Percentiles rank a stretch among this genome's conserved stretches.
These are phyloP conservation scores for Corylus heterophylla DNA, from an alignment of 306 rosid species.

Conservation along the genomic window DNA sequence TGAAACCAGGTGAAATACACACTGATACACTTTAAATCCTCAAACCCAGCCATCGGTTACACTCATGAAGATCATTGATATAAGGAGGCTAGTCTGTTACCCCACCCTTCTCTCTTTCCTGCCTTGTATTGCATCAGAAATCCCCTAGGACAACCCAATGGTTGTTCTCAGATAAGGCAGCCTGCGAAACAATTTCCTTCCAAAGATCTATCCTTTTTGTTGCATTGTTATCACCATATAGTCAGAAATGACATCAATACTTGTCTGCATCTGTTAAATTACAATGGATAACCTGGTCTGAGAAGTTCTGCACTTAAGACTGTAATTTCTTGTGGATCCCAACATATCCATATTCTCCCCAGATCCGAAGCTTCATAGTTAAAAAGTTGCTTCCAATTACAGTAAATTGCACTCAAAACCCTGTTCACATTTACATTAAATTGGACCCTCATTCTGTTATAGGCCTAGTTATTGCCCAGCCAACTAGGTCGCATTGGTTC, in stretches of 20 bases:
- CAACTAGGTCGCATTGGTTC: neutral
- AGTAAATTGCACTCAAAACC: neutral
- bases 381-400: neutral
- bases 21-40: neutral
- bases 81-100: neutral
- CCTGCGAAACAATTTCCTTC: neutral
- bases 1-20: neutral
- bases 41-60: neutral
- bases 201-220: neutral
- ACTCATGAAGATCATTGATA: neutral
- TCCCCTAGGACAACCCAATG: neutral
- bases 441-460: neutral
- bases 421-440: neutral
- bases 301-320: neutral
- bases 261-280: neutral
- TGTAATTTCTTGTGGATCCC: neutral
- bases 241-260: neutral
- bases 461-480: neutral
- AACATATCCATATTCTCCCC: neutral
- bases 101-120: neutral
- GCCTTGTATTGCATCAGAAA: neutral
- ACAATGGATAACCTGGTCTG: neutral
- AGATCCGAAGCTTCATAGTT: neutral
- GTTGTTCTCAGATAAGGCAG: neutral
- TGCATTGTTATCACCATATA: neutral